Base-by-base conservation (phyloP, 768 basidiomycete genomes). In the Psilocybe tampanensis region DNA sequence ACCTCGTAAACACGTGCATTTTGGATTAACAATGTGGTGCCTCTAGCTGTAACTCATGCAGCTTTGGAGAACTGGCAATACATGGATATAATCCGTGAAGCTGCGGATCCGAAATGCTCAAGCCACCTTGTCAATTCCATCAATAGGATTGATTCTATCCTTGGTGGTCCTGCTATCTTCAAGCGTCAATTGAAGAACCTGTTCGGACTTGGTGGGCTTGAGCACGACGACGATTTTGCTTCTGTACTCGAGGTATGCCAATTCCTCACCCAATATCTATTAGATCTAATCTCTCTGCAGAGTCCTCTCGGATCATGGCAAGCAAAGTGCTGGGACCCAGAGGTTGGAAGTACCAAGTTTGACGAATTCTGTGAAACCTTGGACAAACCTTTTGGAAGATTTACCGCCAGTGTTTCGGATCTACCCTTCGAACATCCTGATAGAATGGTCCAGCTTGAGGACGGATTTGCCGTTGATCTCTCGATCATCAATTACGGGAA, bases 21-120 rank as follows among this genome's bases (percentile, higher is more conserved):
- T 15, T 47, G 12, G 36, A 13, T 13, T 39, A 39, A 8, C 36
- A 39, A 13, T 39, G n/a, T 59, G 55, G 15, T 59, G 55, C 17
- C 23, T 39, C 13, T 24, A 93, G 92, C 76, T 29, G 95, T 97
- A 7, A 95, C 92, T 0, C 93, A 95, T 64, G 94, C 95, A 2
- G 70, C 83, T 8, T 72, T 95, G 32, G 76, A 84, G 60, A 92
- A 90, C 64, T 94, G 93, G 86, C 85, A 96, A 70, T 97, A 95
- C 72, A 88, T 87, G 80, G 91, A 94, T 39, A 80, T 95, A 64
- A 89, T 91, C 60, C 82, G 90, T 49, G 76, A 74, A 13, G 86
- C 82, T 22, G 88, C 89, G 2, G 84, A 90, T 62, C 78, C 81
- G 0, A 76, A 70, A 36, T 93, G 89, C 68, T 81, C 85, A 5